Base-by-base conservation (phyloP, 2,329 filamentous ascomycete species). In the Arthrinium puccinioides region DNA sequence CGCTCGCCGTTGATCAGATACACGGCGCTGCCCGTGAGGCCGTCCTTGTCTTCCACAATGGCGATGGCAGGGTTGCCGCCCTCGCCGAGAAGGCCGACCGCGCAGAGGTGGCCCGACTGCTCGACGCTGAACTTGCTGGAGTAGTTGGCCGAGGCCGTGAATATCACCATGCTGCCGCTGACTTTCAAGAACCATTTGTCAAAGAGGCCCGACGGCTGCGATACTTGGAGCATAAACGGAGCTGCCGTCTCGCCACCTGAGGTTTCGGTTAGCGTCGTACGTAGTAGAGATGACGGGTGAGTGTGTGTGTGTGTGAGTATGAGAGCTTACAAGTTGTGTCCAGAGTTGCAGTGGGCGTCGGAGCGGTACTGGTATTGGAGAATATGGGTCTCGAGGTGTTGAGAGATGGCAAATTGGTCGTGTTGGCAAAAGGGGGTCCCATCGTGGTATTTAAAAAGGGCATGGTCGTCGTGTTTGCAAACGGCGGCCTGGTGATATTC, bases 181-280 rank as follows among this genome's bases (percentile, higher is more conserved):
- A 57, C 36, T 26, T 41, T 43, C 4, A 55, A 42, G 32, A 44
- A 58, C 56, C 56, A 58, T 4, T 44, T 45, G 44, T 59, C 45
- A 36, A 57, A 55, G 23, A 46, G 24, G 7, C 56, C 50, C 32
- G 45, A 48, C 1, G 53, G 52, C 37, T 56, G 54, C 2, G 47
- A 40, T 18, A 54, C 47, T 8, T 46, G 49, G 2, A 58, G 33
- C 8, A 41, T 23, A 40, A 59, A 59, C 2, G 53, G 49, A 3
- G 44, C 16, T 5, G 42, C 16, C 2, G 49, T 50, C 28, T 51
- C 41, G 16, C 49, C 47, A 46, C 55, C 56, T 24, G 48, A 43
- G 19, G 30, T 37, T 34, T 53, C 36, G 34, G n/a, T n/a, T n/a
- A n/a, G n/a, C n/a, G n/a, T n/a, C n/a, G n/a, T n/a, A n/a, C n/a